Percentiles rank a stretch among this genome's conserved stretches.
Evolutionary conservation across 805 yeast species (phyloP).

Genomic region (Candida ipomoeae): DNA sequence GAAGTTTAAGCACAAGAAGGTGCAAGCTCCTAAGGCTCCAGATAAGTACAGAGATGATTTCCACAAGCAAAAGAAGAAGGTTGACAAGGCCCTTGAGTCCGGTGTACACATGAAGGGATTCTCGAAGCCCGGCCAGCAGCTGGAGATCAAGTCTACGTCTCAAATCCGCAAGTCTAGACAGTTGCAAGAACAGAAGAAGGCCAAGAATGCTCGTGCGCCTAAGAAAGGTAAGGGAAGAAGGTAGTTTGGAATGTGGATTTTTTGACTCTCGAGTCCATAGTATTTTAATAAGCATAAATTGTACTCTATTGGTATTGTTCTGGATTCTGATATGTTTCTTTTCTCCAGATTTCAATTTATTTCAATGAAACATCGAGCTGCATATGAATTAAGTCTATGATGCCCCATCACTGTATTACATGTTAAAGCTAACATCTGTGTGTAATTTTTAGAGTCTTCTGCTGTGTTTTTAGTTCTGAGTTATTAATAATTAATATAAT

Average conservation of each 20-base stretch:
- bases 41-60: conserved; percentile 87
- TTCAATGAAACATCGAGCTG: too few relatives aligned
- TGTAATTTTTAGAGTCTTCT: too few relatives aligned
- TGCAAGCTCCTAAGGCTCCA: conserved; percentile 83
- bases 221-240: conserved; percentile 21
- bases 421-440: too few relatives aligned
- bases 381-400: too few relatives aligned
- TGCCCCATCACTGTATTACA: too few relatives aligned
- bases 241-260: background rate
- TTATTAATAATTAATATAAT: too few relatives aligned
- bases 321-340: too few relatives aligned
- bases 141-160: conserved; percentile 64
- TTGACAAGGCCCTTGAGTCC: conserved; percentile 69
- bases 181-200: conserved; percentile 63
- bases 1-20: conserved; percentile 67
- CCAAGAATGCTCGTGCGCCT: conserved; percentile 80
- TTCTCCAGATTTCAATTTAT: too few relatives aligned
- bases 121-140: conserved; percentile 43
- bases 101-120: conserved; percentile 72
- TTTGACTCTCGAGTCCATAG: background rate
- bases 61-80: conserved; percentile 75
- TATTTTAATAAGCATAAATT: background rate
- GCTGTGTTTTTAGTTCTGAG: too few relatives aligned
- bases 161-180: conserved; percentile 77
- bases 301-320: too few relatives aligned